Percentiles rank a stretch among this genome's conserved stretches.
These are phyloP conservation scores for Colletotrichum salicis DNA, from an alignment of 2,329 filamentous ascomycete species.

Conservation along the genomic window DNA sequence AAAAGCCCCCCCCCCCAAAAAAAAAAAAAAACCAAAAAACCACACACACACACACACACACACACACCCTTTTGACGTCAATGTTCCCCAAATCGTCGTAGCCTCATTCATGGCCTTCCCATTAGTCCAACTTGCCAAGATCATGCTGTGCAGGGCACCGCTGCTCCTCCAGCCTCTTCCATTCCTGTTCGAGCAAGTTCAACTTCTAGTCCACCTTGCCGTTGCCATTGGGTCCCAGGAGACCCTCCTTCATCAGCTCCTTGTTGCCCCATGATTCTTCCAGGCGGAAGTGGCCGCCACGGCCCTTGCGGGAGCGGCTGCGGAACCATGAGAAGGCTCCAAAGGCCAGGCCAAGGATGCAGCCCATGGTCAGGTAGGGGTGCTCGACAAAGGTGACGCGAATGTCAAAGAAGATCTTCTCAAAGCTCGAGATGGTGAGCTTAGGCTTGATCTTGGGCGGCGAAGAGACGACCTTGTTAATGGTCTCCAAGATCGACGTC, in stretches of 20 bases:
- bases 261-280: conserved; percentile 64
- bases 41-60: conserved; percentile 1
- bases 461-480: conserved; percentile 75
- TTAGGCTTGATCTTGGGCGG: conserved; percentile 80
- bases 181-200: not conserved
- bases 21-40: too few relatives aligned
- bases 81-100: conserved; percentile 27
- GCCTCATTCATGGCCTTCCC: conserved; percentile 34
- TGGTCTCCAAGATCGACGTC: conserved; percentile 89
- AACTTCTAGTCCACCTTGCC: conserved; percentile 61
- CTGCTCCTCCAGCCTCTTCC: conserved; percentile 24
- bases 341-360: conserved; percentile 67
- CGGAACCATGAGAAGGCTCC: conserved; percentile 64
- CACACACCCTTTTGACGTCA: conserved; percentile 10
- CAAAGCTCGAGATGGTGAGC: conserved; percentile 77
- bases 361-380: conserved; percentile 66
- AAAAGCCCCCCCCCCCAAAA: too few relatives aligned
- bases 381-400: conserved; percentile 68
- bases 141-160: conserved; percentile 3
- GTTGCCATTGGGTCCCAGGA: conserved; percentile 60
- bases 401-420: conserved; percentile 77
- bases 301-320: conserved; percentile 62
- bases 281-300: conserved; percentile 70
- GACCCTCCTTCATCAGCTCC: conserved; percentile 72
- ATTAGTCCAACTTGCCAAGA: conserved; percentile 35